Percentiles rank a stretch among this genome's conserved stretches.
Conservation (phyloP, 257 asterid genomes). For the Fraxinus pennsylvanica region DNA sequence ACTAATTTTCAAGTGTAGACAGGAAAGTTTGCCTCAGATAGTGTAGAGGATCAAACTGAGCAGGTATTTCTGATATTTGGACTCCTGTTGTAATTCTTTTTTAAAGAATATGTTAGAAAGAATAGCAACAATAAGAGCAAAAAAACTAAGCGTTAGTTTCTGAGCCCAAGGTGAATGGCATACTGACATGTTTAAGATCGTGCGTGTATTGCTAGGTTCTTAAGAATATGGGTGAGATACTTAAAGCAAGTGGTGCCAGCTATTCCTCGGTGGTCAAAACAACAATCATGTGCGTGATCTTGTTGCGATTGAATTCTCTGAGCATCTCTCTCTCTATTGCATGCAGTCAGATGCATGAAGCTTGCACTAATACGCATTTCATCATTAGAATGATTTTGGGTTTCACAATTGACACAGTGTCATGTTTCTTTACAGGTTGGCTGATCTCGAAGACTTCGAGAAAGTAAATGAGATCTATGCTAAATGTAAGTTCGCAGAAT, state of each 20-base stretch:
- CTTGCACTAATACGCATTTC: not conserved
- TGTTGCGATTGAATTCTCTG: constrained; percentile 9
- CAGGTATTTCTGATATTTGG: constrained; percentile 53
- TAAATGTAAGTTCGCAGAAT: constrained; percentile 65
- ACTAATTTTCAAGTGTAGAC: constrained; percentile 51
- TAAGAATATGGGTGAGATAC: constrained; percentile 96
- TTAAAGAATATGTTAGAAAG: not conserved
- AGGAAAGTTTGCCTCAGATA: constrained; percentile 74
- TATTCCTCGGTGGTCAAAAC: constrained; percentile 96
- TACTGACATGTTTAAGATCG: not conserved
- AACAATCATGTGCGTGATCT: constrained; percentile 72
- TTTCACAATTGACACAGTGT: constrained; percentile 13
- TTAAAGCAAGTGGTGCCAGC: constrained; percentile 84
- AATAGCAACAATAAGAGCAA: not conserved
- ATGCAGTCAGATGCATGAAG: not conserved
- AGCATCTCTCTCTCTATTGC: constrained; percentile 12
- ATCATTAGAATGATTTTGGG: not conserved
- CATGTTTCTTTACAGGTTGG: constrained; percentile 60
- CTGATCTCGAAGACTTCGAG: constrained; percentile 95
- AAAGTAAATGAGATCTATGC: constrained; percentile 90
- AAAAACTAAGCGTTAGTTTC: not conserved
- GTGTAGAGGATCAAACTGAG: constrained; percentile 92
- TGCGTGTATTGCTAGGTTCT: constrained; percentile 52
- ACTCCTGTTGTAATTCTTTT: not conserved
- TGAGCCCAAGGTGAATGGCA: not conserved